Conservation (phyloP, 306 rosid genomes). For the cucumber (Cucumis sativus) region DNA sequence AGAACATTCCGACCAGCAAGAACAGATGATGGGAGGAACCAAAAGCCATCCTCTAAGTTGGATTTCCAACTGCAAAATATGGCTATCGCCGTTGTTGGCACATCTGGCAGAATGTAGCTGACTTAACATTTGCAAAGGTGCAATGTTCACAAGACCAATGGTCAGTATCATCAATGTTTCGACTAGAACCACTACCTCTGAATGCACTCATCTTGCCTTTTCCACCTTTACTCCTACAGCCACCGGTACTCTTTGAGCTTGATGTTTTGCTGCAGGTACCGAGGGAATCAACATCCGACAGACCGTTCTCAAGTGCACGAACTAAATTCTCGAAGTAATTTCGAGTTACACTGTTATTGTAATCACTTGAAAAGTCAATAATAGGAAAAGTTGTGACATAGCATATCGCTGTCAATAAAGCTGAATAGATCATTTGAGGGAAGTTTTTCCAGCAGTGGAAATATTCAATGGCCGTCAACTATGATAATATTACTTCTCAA, state of each 20-base stretch:
- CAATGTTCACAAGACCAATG: slow-evolving; percentile 47
- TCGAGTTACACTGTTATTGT: slow-evolving; percentile 30
- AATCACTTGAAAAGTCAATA: slow-evolving; percentile 2
- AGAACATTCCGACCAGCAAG: not conserved
- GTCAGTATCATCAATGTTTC: slow-evolving; percentile 22
- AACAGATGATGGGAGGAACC: not conserved
- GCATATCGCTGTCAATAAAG: not conserved
- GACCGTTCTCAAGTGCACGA: slow-evolving; percentile 38
- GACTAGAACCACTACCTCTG: slow-evolving; percentile 21
- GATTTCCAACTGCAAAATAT: not conserved
- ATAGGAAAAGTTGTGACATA: not conserved
- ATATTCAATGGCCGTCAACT: not conserved
- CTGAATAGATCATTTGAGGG: not conserved
- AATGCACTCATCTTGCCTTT: slow-evolving; percentile 31
- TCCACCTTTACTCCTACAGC: slow-evolving; percentile 31
- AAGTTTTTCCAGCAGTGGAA: not conserved
- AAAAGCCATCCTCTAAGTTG: slow-evolving; percentile 3
- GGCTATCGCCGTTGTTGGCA: slow-evolving; percentile 30
- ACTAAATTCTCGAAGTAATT: slow-evolving; percentile 46
- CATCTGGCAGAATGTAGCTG: slow-evolving; percentile 28
- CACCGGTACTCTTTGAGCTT: slow-evolving; percentile 27
- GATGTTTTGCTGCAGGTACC: slow-evolving; percentile 29
- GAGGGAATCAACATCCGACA: slow-evolving; percentile 30
- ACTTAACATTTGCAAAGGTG: slow-evolving; percentile 28
- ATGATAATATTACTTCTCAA: not conserved